These are phyloP conservation scores for Canna indica DNA, from an alignment of 176 grass and related monocot species.

Conservation along the genomic window DNA sequence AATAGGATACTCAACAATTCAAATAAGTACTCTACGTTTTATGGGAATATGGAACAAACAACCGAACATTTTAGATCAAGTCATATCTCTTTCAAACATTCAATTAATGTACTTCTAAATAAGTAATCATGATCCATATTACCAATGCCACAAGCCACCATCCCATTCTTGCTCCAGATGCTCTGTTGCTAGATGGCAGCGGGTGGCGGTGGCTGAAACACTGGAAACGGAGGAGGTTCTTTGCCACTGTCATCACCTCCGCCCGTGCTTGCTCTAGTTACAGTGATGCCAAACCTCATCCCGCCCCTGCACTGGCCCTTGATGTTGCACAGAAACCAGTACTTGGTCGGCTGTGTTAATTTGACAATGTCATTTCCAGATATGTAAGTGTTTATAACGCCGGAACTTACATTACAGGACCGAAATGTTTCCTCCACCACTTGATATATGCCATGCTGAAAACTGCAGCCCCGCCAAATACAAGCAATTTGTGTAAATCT, in stretches of 20 bases:
- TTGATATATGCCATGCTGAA: slow-evolving; percentile 63
- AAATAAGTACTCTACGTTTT: too few species aligned
- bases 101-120: too few species aligned
- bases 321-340: slow-evolving; percentile 67
- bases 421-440: slow-evolving; percentile 48
- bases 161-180: background rate
- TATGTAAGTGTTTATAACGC: slow-evolving; percentile 24
- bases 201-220: background rate
- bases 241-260: background rate
- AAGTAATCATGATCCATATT: too few species aligned
- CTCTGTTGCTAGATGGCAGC: background rate
- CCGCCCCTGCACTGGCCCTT: slow-evolving; percentile 61
- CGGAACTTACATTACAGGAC: slow-evolving; percentile 33
- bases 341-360: slow-evolving; percentile 35
- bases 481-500: too few species aligned
- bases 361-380: slow-evolving; percentile 38
- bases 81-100: too few species aligned
- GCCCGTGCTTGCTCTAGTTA: slow-evolving; percentile 3
- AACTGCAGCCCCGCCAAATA: too few species aligned
- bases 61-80: too few species aligned
- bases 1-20: too few species aligned
- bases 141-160: background rate
- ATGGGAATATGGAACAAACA: too few species aligned
- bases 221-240: background rate
- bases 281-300: slow-evolving; percentile 54